phyloP scores from a whole-genome alignment of 345 rosid genomes.

The Nephelium lappaceum region DNA sequence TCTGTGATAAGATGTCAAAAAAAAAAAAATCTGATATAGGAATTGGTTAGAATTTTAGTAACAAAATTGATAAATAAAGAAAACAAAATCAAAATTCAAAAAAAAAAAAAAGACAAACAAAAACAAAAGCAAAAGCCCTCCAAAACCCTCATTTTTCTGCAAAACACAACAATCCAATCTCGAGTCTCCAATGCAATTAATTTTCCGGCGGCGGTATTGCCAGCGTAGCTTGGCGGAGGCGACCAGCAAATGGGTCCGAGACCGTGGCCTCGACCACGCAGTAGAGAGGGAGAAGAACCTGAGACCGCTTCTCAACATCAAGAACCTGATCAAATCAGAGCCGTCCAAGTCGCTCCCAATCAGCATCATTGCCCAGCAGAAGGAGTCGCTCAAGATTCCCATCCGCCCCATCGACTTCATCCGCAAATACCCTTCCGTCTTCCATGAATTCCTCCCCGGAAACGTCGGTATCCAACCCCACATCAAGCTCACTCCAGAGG shows the following conservation, averaged over 20 bases:
- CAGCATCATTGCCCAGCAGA: constrained; percentile 55
- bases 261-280: constrained; percentile 97
- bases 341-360: constrained; percentile 89
- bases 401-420: constrained; percentile 88
- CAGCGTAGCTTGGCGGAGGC: constrained; percentile 33
- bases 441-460: constrained; percentile 79
- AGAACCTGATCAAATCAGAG: constrained; percentile 77
- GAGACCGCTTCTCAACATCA: constrained; percentile 60
- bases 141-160: constrained; percentile 6
- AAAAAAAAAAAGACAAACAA: no score
- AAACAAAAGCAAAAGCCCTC: constrained; percentile 29
- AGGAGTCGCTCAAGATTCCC: constrained; percentile 60
- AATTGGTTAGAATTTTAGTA: no score
- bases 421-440: constrained; percentile 73
- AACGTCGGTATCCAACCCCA: constrained; percentile 76
- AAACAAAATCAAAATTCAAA: no score
- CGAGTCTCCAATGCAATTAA: not conserved
- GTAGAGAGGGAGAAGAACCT: constrained; percentile 87
- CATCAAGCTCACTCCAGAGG: constrained; percentile 75
- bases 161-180: not conserved
- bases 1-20: no score
- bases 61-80: no score
- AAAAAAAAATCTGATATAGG: no score
- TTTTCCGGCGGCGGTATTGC: constrained; percentile 14
- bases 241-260: constrained; percentile 55